Evolutionary conservation across 768 basidiomycete genomes (phyloP), one percentile per base, ranked within the genome.

Genomic region (Gymnopilus junonius): DNA sequence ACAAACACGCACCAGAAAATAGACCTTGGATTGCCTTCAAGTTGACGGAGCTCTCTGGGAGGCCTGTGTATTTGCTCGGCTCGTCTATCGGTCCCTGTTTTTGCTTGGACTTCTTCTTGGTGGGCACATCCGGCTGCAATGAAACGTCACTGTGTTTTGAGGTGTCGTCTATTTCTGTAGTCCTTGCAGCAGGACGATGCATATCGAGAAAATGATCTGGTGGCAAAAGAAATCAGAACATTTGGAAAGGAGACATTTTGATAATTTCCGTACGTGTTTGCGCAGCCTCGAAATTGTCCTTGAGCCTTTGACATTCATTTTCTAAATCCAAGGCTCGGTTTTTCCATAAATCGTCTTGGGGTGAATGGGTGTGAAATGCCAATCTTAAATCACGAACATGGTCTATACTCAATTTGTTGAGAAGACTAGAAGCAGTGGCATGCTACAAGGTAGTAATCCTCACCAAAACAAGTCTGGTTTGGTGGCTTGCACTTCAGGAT

Each of bases 401-500:
- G 50, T 80, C 85, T 85, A 54, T 45, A 58, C 31, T 21, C 60
- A 31, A 50, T 62, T 39, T 20, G 21, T n/a, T 56, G 11, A 46
- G 37, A 42, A 25, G 20, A 29, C 17, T 20, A 37, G 20, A 40
- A 54, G 46, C 20, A 27, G 42, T 8, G 20, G 42, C n/a, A 43
- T 6, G 25, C 58, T 37, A 5, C 20, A 20, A 58, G 10, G 40
- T 58, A 34, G 39, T 20, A 40, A 29, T 21, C 20, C 79, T 43
- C 65, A 84, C 85, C 76, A 54, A 74, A 63, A 63, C 75, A 74
- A 10, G 82, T 81, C 64, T 80, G 76, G 23, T 74, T 65, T 17
- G 70, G 57, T 27, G 83, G 83, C 61, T 82, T 85, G 70, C 75
- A 76, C 71, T 76, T 80, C 31, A 86, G 71, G 8, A 80, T 79